Conservation (phyloP, 805 yeast species). For the Candida arabinofermentans region DNA sequence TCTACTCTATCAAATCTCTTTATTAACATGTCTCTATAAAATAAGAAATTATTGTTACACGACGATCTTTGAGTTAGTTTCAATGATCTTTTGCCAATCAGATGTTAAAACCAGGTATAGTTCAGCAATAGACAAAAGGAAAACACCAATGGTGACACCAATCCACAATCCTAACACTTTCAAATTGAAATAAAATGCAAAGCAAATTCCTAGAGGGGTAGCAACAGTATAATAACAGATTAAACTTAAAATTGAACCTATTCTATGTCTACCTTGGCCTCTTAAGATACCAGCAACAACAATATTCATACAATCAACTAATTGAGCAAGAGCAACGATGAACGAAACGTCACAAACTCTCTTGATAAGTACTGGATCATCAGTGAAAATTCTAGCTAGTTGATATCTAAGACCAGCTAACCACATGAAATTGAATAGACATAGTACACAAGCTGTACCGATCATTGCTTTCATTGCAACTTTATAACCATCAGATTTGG, state of each 20-base stretch:
- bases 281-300: slow-evolving; percentile 45
- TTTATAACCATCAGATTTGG: slow-evolving; percentile 35
- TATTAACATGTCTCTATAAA: too few species aligned
- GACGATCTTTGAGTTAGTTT: slow-evolving; percentile 23
- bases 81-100: slow-evolving; percentile 52
- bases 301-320: slow-evolving; percentile 44
- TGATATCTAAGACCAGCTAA: slow-evolving; percentile 34
- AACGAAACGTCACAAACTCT: slow-evolving; percentile 38
- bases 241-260: slow-evolving; percentile 46
- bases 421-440: slow-evolving; percentile 36
- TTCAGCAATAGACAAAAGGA: slow-evolving; percentile 37
- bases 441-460: slow-evolving; percentile 27
- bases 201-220: slow-evolving; percentile 42
- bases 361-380: slow-evolving; percentile 34
- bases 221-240: slow-evolving; percentile 46
- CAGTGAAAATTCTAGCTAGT: slow-evolving; percentile 40
- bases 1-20: background rate
- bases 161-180: slow-evolving; percentile 47
- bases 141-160: slow-evolving; percentile 41
- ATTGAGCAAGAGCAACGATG: slow-evolving; percentile 48
- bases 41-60: background rate
- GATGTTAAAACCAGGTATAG: slow-evolving; percentile 38
- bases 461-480: slow-evolving; percentile 37
- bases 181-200: slow-evolving; percentile 38
- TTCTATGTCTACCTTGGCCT: slow-evolving; percentile 52